A percentile compares a stretch with the other conserved stretches of the same genome.
phyloP scores from a whole-genome alignment of 225 moss, liverwort and hornwort genomes.

The Anthoceros angustus region DNA sequence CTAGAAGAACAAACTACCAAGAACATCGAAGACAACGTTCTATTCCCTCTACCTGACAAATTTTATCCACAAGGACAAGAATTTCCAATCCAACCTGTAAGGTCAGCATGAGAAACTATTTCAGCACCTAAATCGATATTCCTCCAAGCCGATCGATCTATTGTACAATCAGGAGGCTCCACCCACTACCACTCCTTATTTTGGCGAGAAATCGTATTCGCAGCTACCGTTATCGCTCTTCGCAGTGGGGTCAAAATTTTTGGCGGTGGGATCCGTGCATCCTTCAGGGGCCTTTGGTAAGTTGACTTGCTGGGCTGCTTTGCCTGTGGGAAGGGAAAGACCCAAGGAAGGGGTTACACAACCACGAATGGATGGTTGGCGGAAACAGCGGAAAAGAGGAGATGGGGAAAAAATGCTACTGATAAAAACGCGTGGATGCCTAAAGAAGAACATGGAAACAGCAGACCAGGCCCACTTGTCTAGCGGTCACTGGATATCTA shows the following conservation, averaged over 20 bases:
- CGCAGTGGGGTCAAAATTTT: conserved; percentile 54
- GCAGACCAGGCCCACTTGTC: background rate
- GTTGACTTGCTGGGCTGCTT: conserved; percentile 28
- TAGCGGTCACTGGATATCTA: background rate
- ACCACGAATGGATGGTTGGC: background rate
- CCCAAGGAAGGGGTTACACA: conserved; percentile 6
- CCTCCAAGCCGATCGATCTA: too few species aligned
- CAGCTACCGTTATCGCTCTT: conserved; percentile 64
- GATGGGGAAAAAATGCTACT: conserved; percentile 6
- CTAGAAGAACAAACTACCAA: too few species aligned
- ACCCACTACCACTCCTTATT: background rate
- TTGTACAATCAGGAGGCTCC: too few species aligned
- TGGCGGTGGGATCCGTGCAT: conserved; percentile 39
- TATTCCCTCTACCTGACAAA: too few species aligned
- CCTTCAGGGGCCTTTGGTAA: conserved; percentile 30
- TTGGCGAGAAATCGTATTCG: conserved; percentile 38
- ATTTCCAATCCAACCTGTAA: too few species aligned
- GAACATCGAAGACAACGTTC: too few species aligned
- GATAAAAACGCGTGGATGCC: background rate
- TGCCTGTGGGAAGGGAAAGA: conserved; percentile 34
- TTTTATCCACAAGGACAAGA: too few species aligned
- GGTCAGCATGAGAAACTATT: too few species aligned
- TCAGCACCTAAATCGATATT: too few species aligned
- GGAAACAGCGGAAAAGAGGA: background rate
- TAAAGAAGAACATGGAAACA: conserved; percentile 7